Evolutionary conservation across 768 basidiomycete species (phyloP).

Genomic region (Naganishia randhawae): DNA sequence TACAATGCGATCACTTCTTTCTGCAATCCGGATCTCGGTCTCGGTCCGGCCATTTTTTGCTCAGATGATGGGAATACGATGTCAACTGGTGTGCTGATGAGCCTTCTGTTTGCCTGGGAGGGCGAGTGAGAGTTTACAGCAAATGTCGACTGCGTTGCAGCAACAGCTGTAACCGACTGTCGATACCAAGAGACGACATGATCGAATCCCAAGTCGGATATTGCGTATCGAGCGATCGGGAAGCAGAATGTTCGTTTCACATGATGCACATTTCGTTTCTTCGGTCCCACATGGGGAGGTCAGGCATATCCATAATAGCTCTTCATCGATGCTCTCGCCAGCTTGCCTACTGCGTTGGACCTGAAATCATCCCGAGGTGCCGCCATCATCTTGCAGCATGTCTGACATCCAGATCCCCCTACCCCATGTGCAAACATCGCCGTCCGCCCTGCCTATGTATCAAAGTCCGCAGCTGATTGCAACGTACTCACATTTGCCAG

Average conservation of each 20-base stretch:
- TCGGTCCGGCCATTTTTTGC: constrained; percentile 10
- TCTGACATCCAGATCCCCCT: constrained; percentile 30
- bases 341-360: too few species aligned
- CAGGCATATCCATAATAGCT: too few species aligned
- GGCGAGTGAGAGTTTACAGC: too few species aligned
- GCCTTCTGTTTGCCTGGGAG: not conserved
- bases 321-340: too few species aligned
- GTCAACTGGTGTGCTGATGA: not conserved
- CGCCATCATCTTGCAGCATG: not conserved
- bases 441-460: constrained; percentile 23
- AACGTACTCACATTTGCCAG: constrained; percentile 48
- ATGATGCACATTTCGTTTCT: too few species aligned
- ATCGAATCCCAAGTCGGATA: too few species aligned
- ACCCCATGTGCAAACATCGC: constrained; percentile 12
- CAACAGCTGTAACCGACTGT: too few species aligned
- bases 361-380: too few species aligned
- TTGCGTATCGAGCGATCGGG: constrained; percentile 8
- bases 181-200: too few species aligned
- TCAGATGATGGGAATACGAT: not conserved
- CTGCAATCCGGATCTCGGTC: constrained; percentile 45
- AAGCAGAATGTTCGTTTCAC: too few species aligned
- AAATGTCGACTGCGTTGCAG: too few species aligned
- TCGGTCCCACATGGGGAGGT: too few species aligned
- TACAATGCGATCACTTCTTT: constrained; percentile 49
- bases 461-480: constrained; percentile 41